These are phyloP conservation scores for Antrodiella citrinella DNA, from an alignment of 768 basidiomycete genomes.

Conservation along the genomic window DNA sequence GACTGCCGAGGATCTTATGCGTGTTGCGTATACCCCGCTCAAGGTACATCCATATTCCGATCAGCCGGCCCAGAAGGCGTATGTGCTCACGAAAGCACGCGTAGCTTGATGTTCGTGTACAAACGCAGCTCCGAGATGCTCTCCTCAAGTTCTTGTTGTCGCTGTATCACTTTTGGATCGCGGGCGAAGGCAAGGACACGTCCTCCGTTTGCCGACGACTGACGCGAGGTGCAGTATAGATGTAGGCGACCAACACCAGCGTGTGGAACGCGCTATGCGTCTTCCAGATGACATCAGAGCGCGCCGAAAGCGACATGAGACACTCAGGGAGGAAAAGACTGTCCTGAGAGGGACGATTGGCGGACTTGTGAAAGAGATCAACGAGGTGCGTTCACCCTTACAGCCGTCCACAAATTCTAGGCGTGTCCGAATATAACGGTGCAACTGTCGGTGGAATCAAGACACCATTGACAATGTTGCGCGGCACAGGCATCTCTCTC, in stretches of 20 bases:
- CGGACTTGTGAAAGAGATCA: background rate
- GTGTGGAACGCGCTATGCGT: background rate
- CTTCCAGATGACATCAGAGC: background rate
- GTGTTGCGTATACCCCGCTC: background rate
- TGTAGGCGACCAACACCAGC: too few relatives aligned
- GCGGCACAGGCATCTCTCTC: too few relatives aligned
- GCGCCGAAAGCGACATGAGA: background rate
- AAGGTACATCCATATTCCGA: background rate
- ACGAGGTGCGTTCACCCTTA: background rate
- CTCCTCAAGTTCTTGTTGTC: background rate
- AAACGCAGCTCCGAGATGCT: background rate
- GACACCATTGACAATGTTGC: too few relatives aligned
- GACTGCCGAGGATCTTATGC: background rate
- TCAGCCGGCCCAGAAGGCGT: too few relatives aligned
- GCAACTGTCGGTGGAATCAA: too few relatives aligned
- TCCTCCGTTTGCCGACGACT: too few relatives aligned
- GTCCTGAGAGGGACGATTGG: background rate
- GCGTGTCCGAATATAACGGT: slow-evolving; percentile 2
- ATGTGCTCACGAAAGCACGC: too few relatives aligned
- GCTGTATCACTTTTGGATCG: background rate
- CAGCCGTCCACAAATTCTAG: slow-evolving; percentile 13
- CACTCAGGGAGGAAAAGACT: background rate
- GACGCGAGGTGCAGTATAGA: too few relatives aligned
- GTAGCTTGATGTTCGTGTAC: background rate
- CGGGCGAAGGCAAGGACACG: background rate